A percentile compares a stretch with the other conserved stretches of the same genome.
These are phyloP conservation scores for Aspergillus carlsbadensis DNA, from an alignment of 495 filamentous ascomycete species.

Conservation along the genomic window DNA sequence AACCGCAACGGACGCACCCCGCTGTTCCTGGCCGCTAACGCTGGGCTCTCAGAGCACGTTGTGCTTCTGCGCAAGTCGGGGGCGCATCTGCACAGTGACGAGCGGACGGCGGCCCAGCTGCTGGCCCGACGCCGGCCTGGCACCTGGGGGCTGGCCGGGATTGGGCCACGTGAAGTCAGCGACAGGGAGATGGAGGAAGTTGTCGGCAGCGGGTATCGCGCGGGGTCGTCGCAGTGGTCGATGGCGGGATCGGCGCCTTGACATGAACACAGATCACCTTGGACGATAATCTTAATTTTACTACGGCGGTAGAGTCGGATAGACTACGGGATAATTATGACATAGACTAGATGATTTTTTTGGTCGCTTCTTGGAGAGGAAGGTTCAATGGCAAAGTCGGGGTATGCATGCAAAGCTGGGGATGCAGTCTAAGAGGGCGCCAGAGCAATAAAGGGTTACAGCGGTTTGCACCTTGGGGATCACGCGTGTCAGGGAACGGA, in stretches of 20 bases:
- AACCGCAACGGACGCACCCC: conserved; percentile 82
- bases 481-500: not conserved
- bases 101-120: conserved; percentile 51
- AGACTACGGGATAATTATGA: not conserved
- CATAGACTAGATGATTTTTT: too few species aligned
- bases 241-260: conserved; percentile 39
- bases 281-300: not conserved
- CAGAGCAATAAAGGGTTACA: not conserved
- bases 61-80: conserved; percentile 65
- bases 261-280: too few species aligned
- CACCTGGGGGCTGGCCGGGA: conserved; percentile 48
- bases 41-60: conserved; percentile 61
- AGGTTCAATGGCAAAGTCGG: too few species aligned
- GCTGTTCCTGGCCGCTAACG: conserved; percentile 70
- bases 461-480: not conserved
- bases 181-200: conserved; percentile 35
- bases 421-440: too few species aligned
- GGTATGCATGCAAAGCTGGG: too few species aligned
- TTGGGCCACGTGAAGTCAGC: conserved; percentile 37
- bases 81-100: conserved; percentile 67
- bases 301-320: not conserved
- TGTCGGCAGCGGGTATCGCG: conserved; percentile 10
- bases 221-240: conserved; percentile 19
- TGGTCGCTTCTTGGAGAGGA: not conserved
- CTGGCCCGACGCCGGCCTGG: conserved; percentile 44